Evolutionary conservation across 495 filamentous ascomycete species (phyloP).

Genomic region (Oidiodendron maius): DNA sequence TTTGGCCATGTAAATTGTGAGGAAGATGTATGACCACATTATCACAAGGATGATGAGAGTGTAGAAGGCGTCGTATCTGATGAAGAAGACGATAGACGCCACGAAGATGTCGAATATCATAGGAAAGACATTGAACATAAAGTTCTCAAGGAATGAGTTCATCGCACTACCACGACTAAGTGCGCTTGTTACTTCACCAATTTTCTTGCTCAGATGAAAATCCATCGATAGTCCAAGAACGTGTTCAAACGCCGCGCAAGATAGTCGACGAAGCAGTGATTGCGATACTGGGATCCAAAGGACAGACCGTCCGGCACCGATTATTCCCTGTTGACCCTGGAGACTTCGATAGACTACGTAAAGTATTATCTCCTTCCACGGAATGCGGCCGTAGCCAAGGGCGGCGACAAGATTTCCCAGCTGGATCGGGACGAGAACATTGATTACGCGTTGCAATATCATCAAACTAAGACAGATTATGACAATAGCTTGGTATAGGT

Average conservation of each 20-base stretch:
- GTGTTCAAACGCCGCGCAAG: slow-evolving; percentile 11
- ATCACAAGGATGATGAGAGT: slow-evolving; percentile 8
- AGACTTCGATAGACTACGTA: slow-evolving; percentile 9
- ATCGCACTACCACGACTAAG: slow-evolving; percentile 10
- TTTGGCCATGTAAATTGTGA: slow-evolving; percentile 13
- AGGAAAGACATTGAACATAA: slow-evolving; percentile 10
- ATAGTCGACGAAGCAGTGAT: slow-evolving; percentile 7
- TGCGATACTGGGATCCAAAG: slow-evolving; percentile 12
- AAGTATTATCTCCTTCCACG: slow-evolving; percentile 6
- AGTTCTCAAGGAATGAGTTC: slow-evolving; percentile 11
- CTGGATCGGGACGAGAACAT: slow-evolving; percentile 9
- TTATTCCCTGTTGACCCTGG: slow-evolving; percentile 11
- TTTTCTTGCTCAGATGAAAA: slow-evolving; percentile 13
- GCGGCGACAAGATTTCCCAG: slow-evolving; percentile 7
- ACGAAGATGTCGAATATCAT: slow-evolving; percentile 9
- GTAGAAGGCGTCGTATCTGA: slow-evolving; percentile 11
- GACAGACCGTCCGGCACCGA: slow-evolving; percentile 6
- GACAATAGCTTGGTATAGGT: slow-evolving; percentile 18
- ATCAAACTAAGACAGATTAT: slow-evolving; percentile 17
- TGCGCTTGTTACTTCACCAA: slow-evolving; percentile 11
- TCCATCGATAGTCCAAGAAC: slow-evolving; percentile 8
- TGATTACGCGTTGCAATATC: slow-evolving; percentile 13
- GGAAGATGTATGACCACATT: slow-evolving; percentile 10
- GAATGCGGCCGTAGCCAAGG: slow-evolving; percentile 6
- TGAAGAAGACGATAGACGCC: slow-evolving; percentile 8